Evolutionary conservation across 2,329 filamentous ascomycete species (phyloP), one percentile per base, ranked within the genome.

Genomic region (Cordyceps tenuipes): DNA sequence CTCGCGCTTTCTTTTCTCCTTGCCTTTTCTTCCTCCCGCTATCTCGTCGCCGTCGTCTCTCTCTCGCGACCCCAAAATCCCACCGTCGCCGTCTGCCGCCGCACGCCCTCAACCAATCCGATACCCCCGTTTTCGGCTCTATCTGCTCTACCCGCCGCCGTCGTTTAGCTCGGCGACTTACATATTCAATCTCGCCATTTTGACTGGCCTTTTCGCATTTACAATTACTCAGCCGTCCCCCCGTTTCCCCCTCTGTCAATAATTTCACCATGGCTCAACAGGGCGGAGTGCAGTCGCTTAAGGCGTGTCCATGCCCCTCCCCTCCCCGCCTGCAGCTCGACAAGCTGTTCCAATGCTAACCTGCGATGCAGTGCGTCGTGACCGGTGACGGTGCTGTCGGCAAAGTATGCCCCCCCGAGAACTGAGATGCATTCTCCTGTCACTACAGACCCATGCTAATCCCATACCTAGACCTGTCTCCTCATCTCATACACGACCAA

Each of bases 401-500:
- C 77, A 99, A 99, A 85, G 92, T 96, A 62, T 56, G 70, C 66
- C 46, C 63, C 63, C 57, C 39, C 19, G 7, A n/a, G 6, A 9
- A 3, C 12, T 46, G 34, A 15, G 39, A 36, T 36, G 36, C 9
- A 17, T 31, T 15, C 23, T 17, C 23, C 23, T 31, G 34, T 21
- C 62, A 41, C 44, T 21, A 34, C 49, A 29, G 50, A 54, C 39
- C 26, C 44, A 57, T 46, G 61, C 72, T 75, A 67, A 75, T 69
- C 52, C 41, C 26, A 59, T 3, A 29, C 55, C 46, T 63, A 97
- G 93, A 99, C 94, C 82, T 99, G 94, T 81, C 87, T 99, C 62
- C 87, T 99, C 70, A 99, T 99, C 74, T 97, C 93, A 57, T 99
- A 99, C 80, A 97, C 94, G 65, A 99, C 94, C 65, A 99, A 97